Evolutionary conservation across 169 alveolate species (phyloP).

Genomic region (Cyclospora cayetanensis): DNA sequence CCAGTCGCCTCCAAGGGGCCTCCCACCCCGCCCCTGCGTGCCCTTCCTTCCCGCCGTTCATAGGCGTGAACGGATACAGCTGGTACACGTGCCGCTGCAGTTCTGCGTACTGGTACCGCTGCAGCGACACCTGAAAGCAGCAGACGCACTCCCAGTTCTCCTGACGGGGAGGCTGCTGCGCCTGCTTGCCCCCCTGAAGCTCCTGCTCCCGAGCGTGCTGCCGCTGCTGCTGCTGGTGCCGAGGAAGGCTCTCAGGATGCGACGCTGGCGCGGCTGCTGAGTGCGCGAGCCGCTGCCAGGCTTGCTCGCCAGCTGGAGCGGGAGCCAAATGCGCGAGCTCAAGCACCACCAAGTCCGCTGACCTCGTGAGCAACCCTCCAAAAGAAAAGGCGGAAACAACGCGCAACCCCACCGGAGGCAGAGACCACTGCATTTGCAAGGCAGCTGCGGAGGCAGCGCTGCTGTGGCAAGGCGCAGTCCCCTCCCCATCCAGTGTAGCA

Average conservation of each 20-base stretch:
- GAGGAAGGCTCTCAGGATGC: not conserved
- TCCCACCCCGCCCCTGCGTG: too few species aligned
- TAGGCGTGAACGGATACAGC: not conserved
- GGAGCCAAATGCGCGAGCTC: not conserved
- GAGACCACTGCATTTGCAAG: not conserved
- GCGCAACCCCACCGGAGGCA: not conserved
- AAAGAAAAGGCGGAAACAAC: not conserved
- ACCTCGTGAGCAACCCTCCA: not conserved
- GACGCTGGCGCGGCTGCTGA: not conserved
- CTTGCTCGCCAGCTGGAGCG: not conserved
- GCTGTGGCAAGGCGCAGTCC: not conserved
- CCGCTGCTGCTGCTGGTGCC: not conserved
- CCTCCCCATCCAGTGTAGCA: not conserved
- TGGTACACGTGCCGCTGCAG: not conserved
- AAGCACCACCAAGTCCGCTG: not conserved
- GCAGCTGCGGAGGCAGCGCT: not conserved
- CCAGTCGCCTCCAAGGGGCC: not conserved
- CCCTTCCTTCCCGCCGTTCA: not conserved
- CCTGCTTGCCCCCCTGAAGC: not conserved
- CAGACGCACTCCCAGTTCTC: not conserved
- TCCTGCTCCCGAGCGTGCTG: not conserved
- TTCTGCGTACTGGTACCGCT: not conserved
- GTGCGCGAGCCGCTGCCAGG: not conserved
- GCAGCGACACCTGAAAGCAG: not conserved
- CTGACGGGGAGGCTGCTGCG: not conserved